These are phyloP conservation scores for Colletotrichum sp. DNA, from an alignment of 2,329 filamentous ascomycete genomes.

Conservation along the genomic window DNA sequence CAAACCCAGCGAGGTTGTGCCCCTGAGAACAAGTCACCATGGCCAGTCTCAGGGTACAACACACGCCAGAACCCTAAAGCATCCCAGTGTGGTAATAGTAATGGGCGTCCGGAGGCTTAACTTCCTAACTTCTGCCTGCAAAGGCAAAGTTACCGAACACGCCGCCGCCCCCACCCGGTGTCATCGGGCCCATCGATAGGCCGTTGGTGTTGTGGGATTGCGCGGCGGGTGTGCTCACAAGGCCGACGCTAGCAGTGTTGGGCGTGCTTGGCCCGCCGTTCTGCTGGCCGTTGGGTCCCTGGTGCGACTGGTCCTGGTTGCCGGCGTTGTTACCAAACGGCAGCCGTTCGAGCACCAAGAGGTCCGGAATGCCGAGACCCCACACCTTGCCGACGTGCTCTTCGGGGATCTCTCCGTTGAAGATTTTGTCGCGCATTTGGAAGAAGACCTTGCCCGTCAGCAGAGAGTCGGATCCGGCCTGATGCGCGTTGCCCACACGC, in stretches of 20 bases:
- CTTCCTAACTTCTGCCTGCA: constrained; percentile 39
- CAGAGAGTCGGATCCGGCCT: constrained; percentile 91
- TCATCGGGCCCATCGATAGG: constrained; percentile 71
- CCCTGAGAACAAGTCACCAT: constrained; percentile 1
- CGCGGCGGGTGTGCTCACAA: constrained; percentile 53
- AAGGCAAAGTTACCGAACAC: constrained; percentile 77
- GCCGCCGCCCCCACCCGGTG: constrained; percentile 76
- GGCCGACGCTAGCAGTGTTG: constrained; percentile 64
- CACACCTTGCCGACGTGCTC: constrained; percentile 91
- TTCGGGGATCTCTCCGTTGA: constrained; percentile 79
- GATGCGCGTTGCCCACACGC: constrained; percentile 85
- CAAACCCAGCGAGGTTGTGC: background rate
- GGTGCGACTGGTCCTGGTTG: constrained; percentile 39
- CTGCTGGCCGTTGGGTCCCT: constrained; percentile 40
- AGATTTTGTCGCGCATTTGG: constrained; percentile 87
- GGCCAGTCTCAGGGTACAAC: background rate
- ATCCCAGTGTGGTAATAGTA: background rate
- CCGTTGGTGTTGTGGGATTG: constrained; percentile 62
- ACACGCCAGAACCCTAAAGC: background rate
- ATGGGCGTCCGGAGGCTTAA: constrained; percentile 4
- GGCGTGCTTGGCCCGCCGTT: constrained; percentile 66
- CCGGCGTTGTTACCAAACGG: constrained; percentile 36
- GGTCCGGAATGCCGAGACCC: constrained; percentile 81
- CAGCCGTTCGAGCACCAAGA: constrained; percentile 43
- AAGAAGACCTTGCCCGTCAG: constrained; percentile 96